These are phyloP conservation scores for Candida maltosa DNA, from an alignment of 805 yeast species.

Conservation along the genomic window DNA sequence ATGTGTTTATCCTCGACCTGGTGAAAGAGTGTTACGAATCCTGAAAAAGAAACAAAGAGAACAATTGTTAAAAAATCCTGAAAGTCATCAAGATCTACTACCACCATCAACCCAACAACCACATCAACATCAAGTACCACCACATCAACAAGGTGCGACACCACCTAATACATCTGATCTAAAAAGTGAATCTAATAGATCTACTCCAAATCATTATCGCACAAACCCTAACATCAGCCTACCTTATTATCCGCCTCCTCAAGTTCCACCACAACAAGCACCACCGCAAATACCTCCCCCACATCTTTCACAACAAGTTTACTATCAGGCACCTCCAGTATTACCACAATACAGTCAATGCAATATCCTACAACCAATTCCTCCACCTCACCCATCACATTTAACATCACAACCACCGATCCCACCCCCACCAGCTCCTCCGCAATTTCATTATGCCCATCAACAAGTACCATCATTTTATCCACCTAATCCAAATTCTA, in stretches of 20 bases:
- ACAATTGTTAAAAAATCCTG: constrained; percentile 1
- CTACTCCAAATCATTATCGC: no score
- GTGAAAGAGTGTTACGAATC: constrained; percentile 33
- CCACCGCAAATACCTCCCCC: background rate
- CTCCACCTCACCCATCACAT: constrained; percentile 7
- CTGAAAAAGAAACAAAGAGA: constrained; percentile 12
- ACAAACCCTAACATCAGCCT: no score
- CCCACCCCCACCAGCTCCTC: background rate
- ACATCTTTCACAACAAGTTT: background rate
- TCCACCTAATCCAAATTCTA: background rate
- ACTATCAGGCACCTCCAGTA: constrained; percentile 1
- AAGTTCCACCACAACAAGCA: constrained; percentile 1
- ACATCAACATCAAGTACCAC: constrained; percentile 2
- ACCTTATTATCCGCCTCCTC: background rate
- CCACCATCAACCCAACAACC: constrained; percentile 1
- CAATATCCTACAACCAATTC: constrained; percentile 2
- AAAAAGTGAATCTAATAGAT: constrained; percentile 1
- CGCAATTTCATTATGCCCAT: background rate
- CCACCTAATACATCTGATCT: background rate
- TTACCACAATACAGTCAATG: no score
- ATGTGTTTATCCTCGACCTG: constrained; percentile 35
- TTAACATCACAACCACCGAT: constrained; percentile 6
- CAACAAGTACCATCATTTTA: background rate
- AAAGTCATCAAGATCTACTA: background rate
- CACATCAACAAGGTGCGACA: background rate